Evolutionary conservation across 139 green algal species (phyloP).

Genomic region (Volvox reticuliferus): DNA sequence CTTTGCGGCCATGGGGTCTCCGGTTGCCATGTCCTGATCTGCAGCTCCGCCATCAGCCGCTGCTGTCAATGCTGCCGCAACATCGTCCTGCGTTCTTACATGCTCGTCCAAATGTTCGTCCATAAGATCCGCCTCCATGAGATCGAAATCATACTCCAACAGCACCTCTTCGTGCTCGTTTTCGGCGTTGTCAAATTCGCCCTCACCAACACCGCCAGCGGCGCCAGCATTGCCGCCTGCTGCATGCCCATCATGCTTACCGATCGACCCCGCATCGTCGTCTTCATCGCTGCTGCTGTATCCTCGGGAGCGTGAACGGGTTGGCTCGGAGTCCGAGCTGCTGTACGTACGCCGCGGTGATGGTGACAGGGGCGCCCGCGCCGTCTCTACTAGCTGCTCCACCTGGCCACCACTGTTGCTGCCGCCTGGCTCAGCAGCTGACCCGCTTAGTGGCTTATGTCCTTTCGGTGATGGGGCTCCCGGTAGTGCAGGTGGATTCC

Average conservation of each 20-base stretch:
- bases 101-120: slow-evolving; percentile 39
- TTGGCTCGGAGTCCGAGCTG: slow-evolving; percentile 36
- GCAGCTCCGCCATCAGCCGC: not conserved
- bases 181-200: not conserved
- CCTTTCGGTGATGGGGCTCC: not conserved
- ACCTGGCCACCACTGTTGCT: not conserved
- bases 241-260: not conserved
- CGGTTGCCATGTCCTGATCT: not conserved
- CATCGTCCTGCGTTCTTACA: not conserved
- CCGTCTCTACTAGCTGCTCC: not conserved
- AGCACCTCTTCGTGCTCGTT: slow-evolving; percentile 6
- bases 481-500: not conserved
- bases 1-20: not conserved
- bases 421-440: not conserved
- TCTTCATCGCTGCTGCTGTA: slow-evolving; percentile 40
- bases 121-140: slow-evolving; percentile 11
- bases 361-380: not conserved
- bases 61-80: not conserved
- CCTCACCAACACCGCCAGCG: not conserved
- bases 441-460: not conserved
- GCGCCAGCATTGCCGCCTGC: not conserved
- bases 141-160: slow-evolving; percentile 12
- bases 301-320: slow-evolving; percentile 29
- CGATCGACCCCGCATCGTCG: not conserved
- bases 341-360: slow-evolving; percentile 22